Evolutionary conservation across 2,329 filamentous ascomycete genomes (phyloP), one percentile per base, ranked within the genome.

Genomic region (Penicillium sp.): DNA sequence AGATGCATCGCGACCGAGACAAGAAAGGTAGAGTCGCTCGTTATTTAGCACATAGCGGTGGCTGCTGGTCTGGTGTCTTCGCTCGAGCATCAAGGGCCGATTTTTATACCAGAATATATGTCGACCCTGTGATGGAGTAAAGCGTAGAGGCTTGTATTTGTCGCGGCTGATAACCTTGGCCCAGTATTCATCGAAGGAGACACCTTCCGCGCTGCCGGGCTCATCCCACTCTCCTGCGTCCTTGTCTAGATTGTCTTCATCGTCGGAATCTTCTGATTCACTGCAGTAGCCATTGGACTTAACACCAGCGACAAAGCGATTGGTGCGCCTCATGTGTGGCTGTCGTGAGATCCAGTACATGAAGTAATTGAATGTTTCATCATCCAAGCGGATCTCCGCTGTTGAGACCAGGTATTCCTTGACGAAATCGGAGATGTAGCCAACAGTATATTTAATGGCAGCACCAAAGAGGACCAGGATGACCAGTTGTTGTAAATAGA

Each of bases 351-450:
- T 81, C 88, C 88, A 91, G 26, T 80, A 80, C 86, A 90, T 89
- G 42, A 90, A 67, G 66, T 89, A 88, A 67, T 87, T 87, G 76
- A 89, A 91, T 55, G 89, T 84, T 69, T 91, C 88, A 64, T 91
- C 88, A 56, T 90, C 87, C 27, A 84, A 81, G 45, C 86, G 82
- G 39, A 91, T 83, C 63, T 88, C 84, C 19, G 88, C 87, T 1
- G 82, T 84, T 3, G 85, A 88, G 79, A 89, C 86, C 64, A 88
- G 81, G 64, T 88, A 77, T 6, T 75, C 66, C 43, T 83, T 78
- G 29, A 87, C 61, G 39, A 81, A 70, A 1, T 72, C 69, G 75
- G 78, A 82, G 13, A 84, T 56, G 63, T 80, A 81, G 2, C 76
- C 71, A 53, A 79, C 49, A 45, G 83, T 68, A 62, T 88, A 88